Base-by-base conservation (phyloP, 768 basidiomycete genomes). In the Terana coerulea region DNA sequence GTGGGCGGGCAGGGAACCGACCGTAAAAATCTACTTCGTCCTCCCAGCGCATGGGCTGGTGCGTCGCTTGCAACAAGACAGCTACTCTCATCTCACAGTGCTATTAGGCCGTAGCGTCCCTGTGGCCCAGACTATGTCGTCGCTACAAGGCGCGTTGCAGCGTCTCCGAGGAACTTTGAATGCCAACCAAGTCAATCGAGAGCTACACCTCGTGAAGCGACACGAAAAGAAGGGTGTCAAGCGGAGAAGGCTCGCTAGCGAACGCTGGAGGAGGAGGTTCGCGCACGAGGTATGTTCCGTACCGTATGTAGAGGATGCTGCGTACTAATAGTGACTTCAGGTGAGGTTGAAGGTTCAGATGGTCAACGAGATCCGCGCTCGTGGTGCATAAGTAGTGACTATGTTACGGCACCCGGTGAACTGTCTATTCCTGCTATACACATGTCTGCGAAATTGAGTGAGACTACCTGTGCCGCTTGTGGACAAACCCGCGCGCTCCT, bases 171-270 rank as follows among this genome's bases (percentile, higher is more conserved):
- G 45, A 17, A 78, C 80, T 47, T 69, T 91, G 31, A 53, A 57
- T 41, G 70, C 70, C 28, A 91, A 91, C 61, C 75, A 66, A 52
- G 80, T 91, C 12, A 64, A 71, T 11, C 59, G 60, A 29, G 80
- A 83, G 55, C 66, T 83, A 37, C 70, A 72, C 46, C 57, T 72
- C 59, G 64, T 72, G 37, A 72, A 77, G 51, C 75, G 91, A 57
- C 90, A 92, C 65, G 91, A 91, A 68, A 89, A 91, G 73, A 86
- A 82, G 69, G 89, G 91, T 29, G 79, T 75, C 53, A 91, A 89
- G 67, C 80, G 88, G 54, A 76, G 87, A 54, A 77, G 89, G 56
- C 71, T 91, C 61, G 72, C 72, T 44, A 91, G 88, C 61, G 76
- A 86, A 67, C 78, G 88, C 58, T 91, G 89, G 87, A 77, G 87